A percentile compares a stretch with the other conserved stretches of the same genome.
Evolutionary conservation across 257 asterid species (phyloP).

Genomic region (Solanum tarapatanum): DNA sequence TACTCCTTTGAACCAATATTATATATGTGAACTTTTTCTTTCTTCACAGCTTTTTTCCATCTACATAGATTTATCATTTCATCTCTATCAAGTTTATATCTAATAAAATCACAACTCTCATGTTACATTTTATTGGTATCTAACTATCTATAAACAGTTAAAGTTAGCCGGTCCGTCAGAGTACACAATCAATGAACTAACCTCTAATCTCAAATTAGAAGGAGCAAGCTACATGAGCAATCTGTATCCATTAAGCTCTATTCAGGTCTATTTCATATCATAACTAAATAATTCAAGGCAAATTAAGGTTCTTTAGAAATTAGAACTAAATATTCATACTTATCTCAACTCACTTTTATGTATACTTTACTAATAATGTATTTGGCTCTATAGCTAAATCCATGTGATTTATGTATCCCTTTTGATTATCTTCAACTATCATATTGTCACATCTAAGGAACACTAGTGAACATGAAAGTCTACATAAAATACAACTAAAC

Average conservation of each 20-base stretch:
- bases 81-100: neutral
- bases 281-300: neutral
- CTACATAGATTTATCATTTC: too few species aligned
- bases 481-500: neutral
- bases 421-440: neutral
- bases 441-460: neutral
- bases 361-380: neutral
- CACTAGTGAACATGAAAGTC: neutral
- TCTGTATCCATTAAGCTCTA: neutral
- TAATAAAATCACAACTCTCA: neutral
- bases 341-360: neutral
- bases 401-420: neutral
- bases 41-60: too few species aligned
- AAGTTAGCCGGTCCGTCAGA: neutral
- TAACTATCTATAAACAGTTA: neutral
- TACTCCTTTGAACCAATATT: neutral
- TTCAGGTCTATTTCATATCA: neutral
- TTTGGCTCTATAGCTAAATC: neutral
- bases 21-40: neutral
- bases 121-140: neutral
- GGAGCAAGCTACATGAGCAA: neutral
- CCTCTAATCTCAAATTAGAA: neutral
- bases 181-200: neutral
- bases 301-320: neutral
- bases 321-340: neutral